A percentile compares a stretch with the other conserved stretches of the same genome.
phyloP scores from a whole-genome alignment of 2,329 filamentous ascomycete genomes.

The Scorias spongiosa region DNA sequence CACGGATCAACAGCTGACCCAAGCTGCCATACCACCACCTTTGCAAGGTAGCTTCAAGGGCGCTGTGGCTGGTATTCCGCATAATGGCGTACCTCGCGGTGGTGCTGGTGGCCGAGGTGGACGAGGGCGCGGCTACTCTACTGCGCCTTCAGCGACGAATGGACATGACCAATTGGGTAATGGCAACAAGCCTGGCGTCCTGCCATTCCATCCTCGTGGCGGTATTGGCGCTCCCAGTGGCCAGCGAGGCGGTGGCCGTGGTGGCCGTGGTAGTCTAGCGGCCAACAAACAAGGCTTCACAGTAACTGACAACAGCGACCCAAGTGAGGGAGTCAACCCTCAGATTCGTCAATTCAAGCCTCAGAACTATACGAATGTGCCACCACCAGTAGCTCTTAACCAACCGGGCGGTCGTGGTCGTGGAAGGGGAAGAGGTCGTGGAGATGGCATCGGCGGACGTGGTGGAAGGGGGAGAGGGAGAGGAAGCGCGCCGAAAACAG shows the following conservation, averaged over 20 bases:
- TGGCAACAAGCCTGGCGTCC: neutral
- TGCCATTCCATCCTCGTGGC: neutral
- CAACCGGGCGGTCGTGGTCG: conserved; percentile 22
- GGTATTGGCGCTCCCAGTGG: neutral
- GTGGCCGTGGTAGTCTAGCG: conserved; percentile 13
- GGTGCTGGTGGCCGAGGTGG: conserved; percentile 24
- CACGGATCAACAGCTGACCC: conserved; percentile 39
- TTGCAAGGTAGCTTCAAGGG: conserved; percentile 44
- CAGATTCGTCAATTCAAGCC: conserved; percentile 43
- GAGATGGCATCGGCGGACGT: conserved; percentile 8
- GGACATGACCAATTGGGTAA: conserved; percentile 4
- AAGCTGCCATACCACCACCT: conserved; percentile 41
- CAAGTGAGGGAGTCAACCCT: conserved; percentile 36
- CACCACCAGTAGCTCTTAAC: conserved; percentile 45
- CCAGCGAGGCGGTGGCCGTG: neutral
- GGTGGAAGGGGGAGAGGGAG: conserved; percentile 11
- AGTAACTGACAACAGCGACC: conserved; percentile 34
- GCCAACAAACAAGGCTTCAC: conserved; percentile 29
- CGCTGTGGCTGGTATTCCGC: conserved; percentile 34
- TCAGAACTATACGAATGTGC: conserved; percentile 37
- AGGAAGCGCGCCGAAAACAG: conserved; percentile 2
- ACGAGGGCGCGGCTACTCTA: conserved; percentile 13
- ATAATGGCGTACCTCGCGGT: conserved; percentile 17
- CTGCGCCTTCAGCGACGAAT: conserved; percentile 3
- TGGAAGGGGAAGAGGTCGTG: conserved; percentile 12